Evolutionary conservation across 768 basidiomycete species (phyloP), one percentile per base, ranked within the genome.

Genomic region (Boletus reticulatus): DNA sequence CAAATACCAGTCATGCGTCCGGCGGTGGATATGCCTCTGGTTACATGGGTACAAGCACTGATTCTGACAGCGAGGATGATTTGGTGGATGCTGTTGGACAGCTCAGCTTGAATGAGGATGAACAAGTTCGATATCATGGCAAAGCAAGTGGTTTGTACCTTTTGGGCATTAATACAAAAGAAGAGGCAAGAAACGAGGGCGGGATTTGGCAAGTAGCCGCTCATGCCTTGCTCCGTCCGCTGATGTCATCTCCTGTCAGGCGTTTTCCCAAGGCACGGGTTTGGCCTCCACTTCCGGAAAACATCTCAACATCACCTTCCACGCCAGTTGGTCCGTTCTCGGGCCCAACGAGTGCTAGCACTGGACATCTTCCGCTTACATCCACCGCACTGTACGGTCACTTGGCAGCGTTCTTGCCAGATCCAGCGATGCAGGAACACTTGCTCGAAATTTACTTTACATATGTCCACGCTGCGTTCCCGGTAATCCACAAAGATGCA

Each of bases 261-360:
- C 84, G 85, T 29, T 94, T 95, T 72, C 92, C 93, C 0, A 86
- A 85, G 61, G 88, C 92, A 4, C 80, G 92, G n/a, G 88, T 94
- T 24, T 95, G 93, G 93, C 93, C 93, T 0, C 84, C 84, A 4
- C 68, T 81, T 52, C 70, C 72, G 53, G 6, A 49, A 72, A 52
- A 55, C 34, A 56, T 68, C 57, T 55, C 69, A 32, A 51, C 47
- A 7, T 51, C 62, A 16, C 43, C 62, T 4, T 55, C 64, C 31
- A 12, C 50, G n/a, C 48, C 49, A 13, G 37, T 56, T 6, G 38
- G 51, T 16, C 29, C 55, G 17, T 59, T 41, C 36, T 39, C 57
- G 11, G 46, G 39, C 24, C 32, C 53, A n/a, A 34, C 55, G 22
- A 54, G 39, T 51, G 44, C 55, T 3, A 53, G 39, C 29, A 34